These are phyloP conservation scores for Elymus sibiricus DNA, from an alignment of 176 grass and related monocot species.

Conservation along the genomic window DNA sequence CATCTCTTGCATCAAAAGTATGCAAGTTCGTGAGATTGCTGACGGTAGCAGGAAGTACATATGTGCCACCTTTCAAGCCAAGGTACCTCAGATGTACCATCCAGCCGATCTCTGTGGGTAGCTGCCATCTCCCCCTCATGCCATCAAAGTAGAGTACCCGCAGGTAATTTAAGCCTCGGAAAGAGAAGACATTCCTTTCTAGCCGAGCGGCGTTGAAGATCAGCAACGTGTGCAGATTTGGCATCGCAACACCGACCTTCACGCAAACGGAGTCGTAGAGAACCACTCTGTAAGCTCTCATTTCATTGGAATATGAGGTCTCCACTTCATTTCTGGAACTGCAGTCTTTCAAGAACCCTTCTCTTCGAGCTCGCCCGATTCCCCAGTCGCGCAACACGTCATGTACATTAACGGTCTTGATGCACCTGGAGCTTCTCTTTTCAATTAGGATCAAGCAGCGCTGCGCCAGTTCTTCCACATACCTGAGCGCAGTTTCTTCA, in stretches of 20 bases:
- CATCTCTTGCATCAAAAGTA: conserved; percentile 20
- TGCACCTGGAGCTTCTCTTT: background rate
- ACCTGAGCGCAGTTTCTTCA: background rate
- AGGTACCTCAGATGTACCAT: conserved; percentile 23
- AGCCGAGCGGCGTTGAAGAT: background rate
- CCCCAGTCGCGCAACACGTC: conserved; percentile 14
- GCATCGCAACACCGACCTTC: background rate
- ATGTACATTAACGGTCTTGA: conserved; percentile 1
- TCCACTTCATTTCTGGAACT: conserved; percentile 14
- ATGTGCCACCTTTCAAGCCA: conserved; percentile 12
- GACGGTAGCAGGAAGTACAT: background rate
- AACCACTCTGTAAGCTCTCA: conserved; percentile 15
- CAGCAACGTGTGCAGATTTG: conserved; percentile 17
- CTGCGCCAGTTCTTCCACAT: conserved; percentile 2
- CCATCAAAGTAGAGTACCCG: background rate
- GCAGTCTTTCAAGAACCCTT: conserved; percentile 10
- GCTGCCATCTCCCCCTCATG: background rate
- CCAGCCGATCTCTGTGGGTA: background rate
- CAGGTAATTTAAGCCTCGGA: background rate
- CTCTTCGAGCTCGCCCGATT: conserved; percentile 4
- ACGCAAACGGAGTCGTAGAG: background rate
- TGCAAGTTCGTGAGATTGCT: conserved; percentile 5
- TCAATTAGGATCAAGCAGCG: background rate
- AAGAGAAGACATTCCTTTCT: background rate
- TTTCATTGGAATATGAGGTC: conserved; percentile 1